These are phyloP conservation scores for Rhodamnia argentea DNA, from an alignment of 345 rosid genomes.

Conservation along the genomic window DNA sequence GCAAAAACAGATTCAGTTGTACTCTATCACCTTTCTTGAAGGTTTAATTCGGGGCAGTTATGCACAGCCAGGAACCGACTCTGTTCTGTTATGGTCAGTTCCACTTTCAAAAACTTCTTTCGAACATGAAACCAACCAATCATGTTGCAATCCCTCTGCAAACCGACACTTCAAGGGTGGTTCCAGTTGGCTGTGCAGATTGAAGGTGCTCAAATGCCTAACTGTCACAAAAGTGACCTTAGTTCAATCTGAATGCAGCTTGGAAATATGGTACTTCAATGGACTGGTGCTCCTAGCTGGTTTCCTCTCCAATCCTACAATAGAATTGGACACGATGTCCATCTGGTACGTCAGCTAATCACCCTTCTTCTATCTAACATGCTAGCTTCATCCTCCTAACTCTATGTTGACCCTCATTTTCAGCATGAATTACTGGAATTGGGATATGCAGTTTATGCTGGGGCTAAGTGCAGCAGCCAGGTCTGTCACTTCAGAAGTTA, in stretches of 20 bases:
- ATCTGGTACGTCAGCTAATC: constrained; percentile 41
- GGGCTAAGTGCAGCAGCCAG: constrained; percentile 71
- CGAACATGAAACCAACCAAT: background rate
- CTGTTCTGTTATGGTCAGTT: background rate
- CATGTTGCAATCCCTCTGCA: background rate
- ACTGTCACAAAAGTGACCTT: background rate
- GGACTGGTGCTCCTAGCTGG: constrained; percentile 83
- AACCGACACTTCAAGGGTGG: background rate
- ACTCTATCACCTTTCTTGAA: background rate
- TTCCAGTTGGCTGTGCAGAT: background rate
- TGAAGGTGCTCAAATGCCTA: background rate
- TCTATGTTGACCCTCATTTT: background rate
- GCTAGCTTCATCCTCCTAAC: background rate
- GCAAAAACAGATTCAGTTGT: background rate
- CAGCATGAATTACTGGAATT: constrained; percentile 76
- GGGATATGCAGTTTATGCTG: constrained; percentile 82
- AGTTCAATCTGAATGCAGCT: constrained; percentile 14
- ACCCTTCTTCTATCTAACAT: background rate
- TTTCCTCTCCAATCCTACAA: constrained; percentile 55
- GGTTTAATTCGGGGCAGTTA: background rate
- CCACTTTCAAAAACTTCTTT: background rate
- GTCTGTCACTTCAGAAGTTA: constrained; percentile 13
- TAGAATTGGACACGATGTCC: constrained; percentile 68
- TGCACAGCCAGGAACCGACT: background rate
- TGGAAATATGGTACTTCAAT: constrained; percentile 94